Evolutionary conservation across 129 eudicot genomes (phyloP), one percentile per base, ranked within the genome.

Genomic region (Flaveria ramosissima): DNA sequence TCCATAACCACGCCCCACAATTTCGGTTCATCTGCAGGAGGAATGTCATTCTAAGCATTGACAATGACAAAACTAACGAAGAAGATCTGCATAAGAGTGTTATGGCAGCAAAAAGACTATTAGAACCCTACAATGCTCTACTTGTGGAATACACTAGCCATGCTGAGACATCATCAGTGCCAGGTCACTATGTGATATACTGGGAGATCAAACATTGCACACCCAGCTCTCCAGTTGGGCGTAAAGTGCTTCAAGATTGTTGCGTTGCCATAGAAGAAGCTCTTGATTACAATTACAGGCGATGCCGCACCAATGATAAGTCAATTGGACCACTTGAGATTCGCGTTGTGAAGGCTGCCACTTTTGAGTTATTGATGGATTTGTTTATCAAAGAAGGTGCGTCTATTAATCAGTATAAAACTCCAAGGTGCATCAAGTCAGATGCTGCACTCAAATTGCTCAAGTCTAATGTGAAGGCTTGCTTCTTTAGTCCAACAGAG

Each of bases 251-350:
- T 68, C 55, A 72, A 73, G 92, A 90, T 73, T 92, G 98, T 68
- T 92, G 98, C 66, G 76, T 88, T 60, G 77, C 89, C 12, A 68
- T 88, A 47, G 98, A 92, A 70, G 96, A 92, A 74, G 90, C 83
- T 56, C 88, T 92, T 32, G 94, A 90, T 65, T 86, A 86, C 68
- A 71, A 80, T 1, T 92, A 92, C 83, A 84, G 96, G 74, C 88
- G 92, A 19, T 82, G 92, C 64, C 87, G 98, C 46, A 68, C 92
- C 12, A 71, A 83, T 32, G 98, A 92, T 51, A 92, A 84, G 84
- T 83, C 86, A 10, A 79, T 92, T 26, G 98, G 98, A 47, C 98
- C 96, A 9, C 88, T 92, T 56, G 96, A 92, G 85, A 90, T 92
- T 32, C 85, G 92, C 0, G 88, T 92, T 1, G 96, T 92, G 81